Conservation (phyloP, 1,139 yeast genomes). For the Nadsonia commutata region DNA sequence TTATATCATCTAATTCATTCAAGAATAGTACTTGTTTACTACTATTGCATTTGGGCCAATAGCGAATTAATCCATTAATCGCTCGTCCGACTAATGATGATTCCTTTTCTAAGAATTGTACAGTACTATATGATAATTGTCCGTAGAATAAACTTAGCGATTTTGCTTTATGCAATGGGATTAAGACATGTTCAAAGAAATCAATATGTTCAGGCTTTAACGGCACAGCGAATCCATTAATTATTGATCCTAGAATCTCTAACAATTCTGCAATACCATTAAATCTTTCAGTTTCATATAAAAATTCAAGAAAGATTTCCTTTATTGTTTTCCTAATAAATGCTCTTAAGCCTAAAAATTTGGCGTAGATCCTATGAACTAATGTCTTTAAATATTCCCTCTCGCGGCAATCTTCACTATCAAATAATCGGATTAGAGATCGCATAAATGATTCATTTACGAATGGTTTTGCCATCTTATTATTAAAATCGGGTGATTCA, state of each 20-base stretch:
- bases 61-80: conserved; percentile 77
- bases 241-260: conserved; percentile 89
- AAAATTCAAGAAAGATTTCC: conserved; percentile 83
- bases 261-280: conserved; percentile 92
- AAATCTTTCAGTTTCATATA: conserved; percentile 89
- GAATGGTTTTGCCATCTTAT: conserved; percentile 80
- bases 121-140: conserved; percentile 91
- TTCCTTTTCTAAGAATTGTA: conserved; percentile 91
- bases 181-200: conserved; percentile 71
- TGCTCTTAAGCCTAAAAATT: conserved; percentile 77
- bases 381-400: conserved; percentile 92
- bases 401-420: conserved; percentile 93
- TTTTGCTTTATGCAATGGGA: conserved; percentile 88
- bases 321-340: conserved; percentile 84
- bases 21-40: conserved; percentile 93
- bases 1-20: conserved; percentile 90
- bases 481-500: conserved; percentile 90
- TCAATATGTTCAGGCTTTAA: conserved; percentile 93
- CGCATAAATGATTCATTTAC: conserved; percentile 85
- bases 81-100: conserved; percentile 87
- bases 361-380: conserved; percentile 88
- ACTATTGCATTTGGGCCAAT: conserved; percentile 94
- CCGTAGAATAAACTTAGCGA: conserved; percentile 84
- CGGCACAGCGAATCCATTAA: conserved; percentile 96
- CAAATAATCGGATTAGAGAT: conserved; percentile 71